Evolutionary conservation across 2,329 filamentous ascomycete species (phyloP), one percentile per base, ranked within the genome.

Genomic region (Trichophyton simii): DNA sequence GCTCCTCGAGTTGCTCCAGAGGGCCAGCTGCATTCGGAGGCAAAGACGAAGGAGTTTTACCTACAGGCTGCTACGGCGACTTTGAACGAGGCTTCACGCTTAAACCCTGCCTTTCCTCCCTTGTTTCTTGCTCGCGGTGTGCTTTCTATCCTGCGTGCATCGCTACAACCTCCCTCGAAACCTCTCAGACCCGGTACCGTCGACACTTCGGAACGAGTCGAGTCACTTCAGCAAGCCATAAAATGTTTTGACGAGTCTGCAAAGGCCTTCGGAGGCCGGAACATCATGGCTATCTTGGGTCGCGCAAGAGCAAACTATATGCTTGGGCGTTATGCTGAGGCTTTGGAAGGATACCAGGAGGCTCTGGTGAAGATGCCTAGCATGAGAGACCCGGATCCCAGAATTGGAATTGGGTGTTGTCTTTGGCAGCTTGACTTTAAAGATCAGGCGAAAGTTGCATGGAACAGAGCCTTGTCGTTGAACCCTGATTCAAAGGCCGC

Each of bases 361-460:
- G 90, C 91, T 15, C 78, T 99, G 58, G 81, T 85, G 68, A 91
- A 88, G 73, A 91, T 91, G 78, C 94, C 94, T 1, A 85, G 89
- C 66, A 80, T 97, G 69, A 84, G 88, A 48, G 94, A 99, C 69
- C 94, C 94, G 0, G 94, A 99, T 73, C 95, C 94, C 67, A 84
- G 95, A 67, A 92, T 99, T 67, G 94, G 94, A 61, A 92, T 99
- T 69, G 94, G 94, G 54, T 94, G 90, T 74, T 99, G 94, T 78
- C 87, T 96, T 73, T 99, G 95, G 94, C 89, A 96, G 73, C 80
- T 99, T 31, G 91, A 91, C 9, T 91, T 89, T 78, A 96, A 95
- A 73, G 89, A 95, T 38, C 90, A 96, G 68, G 94, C 95, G 6
- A 92, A 89, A 71, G 78, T 80, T 57, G 92, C 94, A 11, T 99